These are phyloP conservation scores for Panaeolus cyanescens DNA, from an alignment of 768 basidiomycete species.

Conservation along the genomic window DNA sequence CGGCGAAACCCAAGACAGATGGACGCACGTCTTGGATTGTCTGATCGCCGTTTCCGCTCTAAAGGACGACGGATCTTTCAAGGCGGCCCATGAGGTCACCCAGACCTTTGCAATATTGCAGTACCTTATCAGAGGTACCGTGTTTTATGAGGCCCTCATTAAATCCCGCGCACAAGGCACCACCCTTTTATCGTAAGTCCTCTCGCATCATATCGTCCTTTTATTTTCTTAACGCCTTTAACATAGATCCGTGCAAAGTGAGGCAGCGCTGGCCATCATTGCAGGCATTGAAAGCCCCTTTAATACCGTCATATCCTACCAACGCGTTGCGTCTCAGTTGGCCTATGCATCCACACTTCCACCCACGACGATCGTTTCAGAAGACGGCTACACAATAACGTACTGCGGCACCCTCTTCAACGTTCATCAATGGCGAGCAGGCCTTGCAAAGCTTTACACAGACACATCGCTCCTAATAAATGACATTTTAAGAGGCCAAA, in stretches of 20 bases:
- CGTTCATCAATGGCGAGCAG: constrained; percentile 6
- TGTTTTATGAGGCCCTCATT: constrained; percentile 1
- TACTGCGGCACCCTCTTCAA: constrained; percentile 3
- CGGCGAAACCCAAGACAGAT: background rate
- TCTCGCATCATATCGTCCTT: background rate
- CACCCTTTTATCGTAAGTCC: background rate
- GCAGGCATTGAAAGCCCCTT: constrained; percentile 1
- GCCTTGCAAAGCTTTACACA: background rate
- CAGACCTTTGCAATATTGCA: background rate
- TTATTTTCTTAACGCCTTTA: too few species aligned
- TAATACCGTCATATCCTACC: constrained; percentile 12
- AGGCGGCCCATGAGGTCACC: background rate
- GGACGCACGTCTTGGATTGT: background rate
- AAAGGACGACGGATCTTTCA: background rate
- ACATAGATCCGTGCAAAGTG: constrained; percentile 6
- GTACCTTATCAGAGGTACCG: background rate
- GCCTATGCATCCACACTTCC: constrained; percentile 3
- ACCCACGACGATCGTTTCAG: constrained; percentile 7
- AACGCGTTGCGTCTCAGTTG: constrained; percentile 6
- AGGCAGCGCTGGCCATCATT: background rate
- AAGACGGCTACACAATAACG: constrained; percentile 10
- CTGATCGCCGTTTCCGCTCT: background rate
- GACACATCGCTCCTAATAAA: background rate
- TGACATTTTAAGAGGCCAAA: background rate
- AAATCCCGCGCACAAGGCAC: constrained; percentile 3